phyloP scores from a whole-genome alignment of 1,284 basidiomycete species.

The Malassezia restricta region DNA sequence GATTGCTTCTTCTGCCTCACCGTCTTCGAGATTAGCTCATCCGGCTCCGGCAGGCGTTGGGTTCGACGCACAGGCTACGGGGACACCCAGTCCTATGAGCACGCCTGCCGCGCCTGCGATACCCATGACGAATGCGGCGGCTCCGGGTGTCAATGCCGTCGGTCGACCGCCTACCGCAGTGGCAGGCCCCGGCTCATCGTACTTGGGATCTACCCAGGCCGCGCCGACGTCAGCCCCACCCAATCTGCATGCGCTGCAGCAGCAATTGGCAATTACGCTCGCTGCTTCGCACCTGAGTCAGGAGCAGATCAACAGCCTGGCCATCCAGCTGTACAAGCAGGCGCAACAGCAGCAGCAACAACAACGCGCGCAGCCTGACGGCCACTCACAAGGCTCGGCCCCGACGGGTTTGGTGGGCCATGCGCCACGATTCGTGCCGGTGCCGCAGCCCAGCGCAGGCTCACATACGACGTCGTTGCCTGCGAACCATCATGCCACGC shows the following conservation, averaged over 20 bases:
- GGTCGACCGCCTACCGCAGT: neutral
- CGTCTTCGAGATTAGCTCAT: neutral
- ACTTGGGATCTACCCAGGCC: neutral
- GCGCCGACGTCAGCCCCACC: slow-evolving; percentile 19
- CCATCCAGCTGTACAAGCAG: slow-evolving; percentile 34
- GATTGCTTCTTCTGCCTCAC: neutral
- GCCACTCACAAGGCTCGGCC: neutral
- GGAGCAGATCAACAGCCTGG: slow-evolving; percentile 35
- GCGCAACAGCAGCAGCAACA: slow-evolving; percentile 20
- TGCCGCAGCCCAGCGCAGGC: neutral
- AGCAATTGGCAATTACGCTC: slow-evolving; percentile 29
- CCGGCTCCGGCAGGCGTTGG: neutral
- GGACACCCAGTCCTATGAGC: neutral
- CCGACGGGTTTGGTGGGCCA: neutral
- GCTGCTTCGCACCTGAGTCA: slow-evolving; percentile 27
- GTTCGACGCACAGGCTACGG: neutral
- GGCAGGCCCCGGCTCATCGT: neutral
- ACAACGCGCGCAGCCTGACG: neutral
- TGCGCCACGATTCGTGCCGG: neutral
- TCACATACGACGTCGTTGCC: neutral
- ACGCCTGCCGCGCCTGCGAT: neutral
- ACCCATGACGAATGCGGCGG: neutral
- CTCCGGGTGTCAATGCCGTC: neutral
- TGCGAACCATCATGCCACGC: neutral
- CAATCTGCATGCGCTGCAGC: slow-evolving; percentile 32